Base-by-base conservation (phyloP, 1,139 yeast species). In the Scheffersomyces segobiensis region DNA sequence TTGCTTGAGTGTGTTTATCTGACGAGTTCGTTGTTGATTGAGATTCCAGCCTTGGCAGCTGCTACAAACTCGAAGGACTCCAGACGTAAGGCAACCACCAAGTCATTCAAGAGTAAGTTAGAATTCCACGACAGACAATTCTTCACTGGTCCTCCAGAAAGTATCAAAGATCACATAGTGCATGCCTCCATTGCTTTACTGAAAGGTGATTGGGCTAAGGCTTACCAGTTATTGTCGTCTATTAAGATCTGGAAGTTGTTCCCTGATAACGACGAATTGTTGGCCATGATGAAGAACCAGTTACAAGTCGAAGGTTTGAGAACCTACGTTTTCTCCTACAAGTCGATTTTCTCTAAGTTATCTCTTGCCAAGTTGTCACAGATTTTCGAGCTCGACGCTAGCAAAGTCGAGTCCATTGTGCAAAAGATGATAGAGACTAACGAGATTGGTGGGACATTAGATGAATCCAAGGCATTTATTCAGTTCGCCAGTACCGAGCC, bases 71-170 rank as follows among this genome's bases (percentile, higher is more conserved):
- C 73, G 62, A 65, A 87, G 82, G 76, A 86, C 80, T 70, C 74
- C 58, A 87, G 85, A 77, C 87, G 91, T 76, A 84, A 87, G 69
- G 83, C 89, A 61, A 78, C 86, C 59, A 81, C 88, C 67, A 93
- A 92, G 77, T 91, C 97, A 48, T 93, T 95, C 82, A 89, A 96
- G 79, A 88, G 97, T 73, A 87, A 91, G 75, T 85, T 95, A 67
- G 99, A 95, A 72, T 91, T 90, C 80, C 93, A 91, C 71, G 97
- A 93, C 73, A 89, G 96, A 75, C 97, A 95, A 75, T 91, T 89
- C 62, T 95, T 95, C 81, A 92, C 93, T 64, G 99, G 99, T 49
- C 99, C 99, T 52, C 98, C 98, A 59, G 99, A 95, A 78, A 91
- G 95, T 75, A 91, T 96, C 56, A 89, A 96, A 71, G 99, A 95